Evolutionary conservation across 2,329 filamentous ascomycete species (phyloP).

Genomic region (Tolypocladium sp.): DNA sequence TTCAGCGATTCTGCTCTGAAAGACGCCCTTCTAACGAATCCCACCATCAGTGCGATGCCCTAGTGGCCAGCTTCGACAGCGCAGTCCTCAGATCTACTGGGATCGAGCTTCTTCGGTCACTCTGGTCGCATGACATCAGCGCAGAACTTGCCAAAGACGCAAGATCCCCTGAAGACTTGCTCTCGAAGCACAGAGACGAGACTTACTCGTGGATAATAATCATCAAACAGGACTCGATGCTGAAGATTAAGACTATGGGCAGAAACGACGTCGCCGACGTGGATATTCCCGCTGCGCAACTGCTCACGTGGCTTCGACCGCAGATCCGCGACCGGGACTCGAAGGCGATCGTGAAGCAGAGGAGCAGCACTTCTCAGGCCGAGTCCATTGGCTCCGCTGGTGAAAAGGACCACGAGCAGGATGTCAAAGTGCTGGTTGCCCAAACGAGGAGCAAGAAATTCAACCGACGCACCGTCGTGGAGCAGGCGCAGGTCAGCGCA

Average conservation of each 20-base stretch:
- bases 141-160: slow-evolving; percentile 80
- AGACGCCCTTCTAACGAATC: not conserved
- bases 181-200: slow-evolving; percentile 67
- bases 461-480: slow-evolving; percentile 78
- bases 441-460: slow-evolving; percentile 85
- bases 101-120: slow-evolving; percentile 63
- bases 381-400: slow-evolving; percentile 15
- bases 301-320: slow-evolving; percentile 70
- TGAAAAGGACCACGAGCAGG: slow-evolving; percentile 44
- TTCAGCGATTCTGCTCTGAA: not conserved
- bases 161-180: slow-evolving; percentile 68
- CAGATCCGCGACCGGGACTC: slow-evolving; percentile 75
- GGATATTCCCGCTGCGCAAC: slow-evolving; percentile 64
- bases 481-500: slow-evolving; percentile 56
- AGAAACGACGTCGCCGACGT: slow-evolving; percentile 66
- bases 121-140: slow-evolving; percentile 79
- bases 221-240: slow-evolving; percentile 66
- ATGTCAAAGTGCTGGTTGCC: slow-evolving; percentile 77
- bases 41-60: slow-evolving; percentile 64
- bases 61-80: slow-evolving; percentile 81
- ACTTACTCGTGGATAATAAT: slow-evolving; percentile 81
- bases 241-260: slow-evolving; percentile 72
- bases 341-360: slow-evolving; percentile 40
- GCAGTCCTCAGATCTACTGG: slow-evolving; percentile 66
- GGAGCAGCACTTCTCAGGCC: slow-evolving; percentile 17